Base-by-base conservation (phyloP, 352 stramenopile genomes). In the Pythium apleroticum region DNA sequence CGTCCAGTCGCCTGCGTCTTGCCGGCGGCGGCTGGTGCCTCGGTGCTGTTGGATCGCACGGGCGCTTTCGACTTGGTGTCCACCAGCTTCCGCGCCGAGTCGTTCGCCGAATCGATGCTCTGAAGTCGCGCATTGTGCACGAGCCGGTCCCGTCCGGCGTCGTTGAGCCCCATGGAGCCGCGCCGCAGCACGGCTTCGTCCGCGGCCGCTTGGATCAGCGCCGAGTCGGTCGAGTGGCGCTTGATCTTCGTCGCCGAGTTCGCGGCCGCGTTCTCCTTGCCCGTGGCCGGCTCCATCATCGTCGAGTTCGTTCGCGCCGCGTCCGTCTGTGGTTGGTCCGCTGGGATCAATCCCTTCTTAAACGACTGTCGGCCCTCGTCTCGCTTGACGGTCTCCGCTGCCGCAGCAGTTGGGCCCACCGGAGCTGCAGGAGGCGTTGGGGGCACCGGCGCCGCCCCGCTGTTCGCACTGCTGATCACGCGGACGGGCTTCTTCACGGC, bases 151-250 rank as follows among this genome's bases (percentile, higher is more conserved):
- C 84, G 73, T 33, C 76, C 80, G 43, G 79, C 56, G 20, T 88
- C 73, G 22, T 76, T 72, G 15, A 83, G 78, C 22, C 62, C 58
- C 3, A 63, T 72, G 48, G 65, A 73, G 12, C 24, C 41, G 30
- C 55, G 55, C 39, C 19, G 22, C 22, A 53, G 11, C 17, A 27
- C 35, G 9, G 65, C 45, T 62, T 89, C 71, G n/a, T 85, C 77
- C 12, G 81, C 81, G 25, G 77, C 78, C 14, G 79, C 76, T 37
- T 84, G 72, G 46, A 93, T 90, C 8, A 79, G 71, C 4, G 76
- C 75, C 6, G 81, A 80, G 60, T 93, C 84, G 0, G 84, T 93
- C 3, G 76, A 81, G 60, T 84, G 77, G 3, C 84, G 81, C 68
- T 91, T 91, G 60, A 93, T 81, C 45, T 68, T 67, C 8, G 31